These are phyloP conservation scores for Rhodotorula glutinis DNA, from an alignment of 1,284 basidiomycete genomes.

Conservation along the genomic window DNA sequence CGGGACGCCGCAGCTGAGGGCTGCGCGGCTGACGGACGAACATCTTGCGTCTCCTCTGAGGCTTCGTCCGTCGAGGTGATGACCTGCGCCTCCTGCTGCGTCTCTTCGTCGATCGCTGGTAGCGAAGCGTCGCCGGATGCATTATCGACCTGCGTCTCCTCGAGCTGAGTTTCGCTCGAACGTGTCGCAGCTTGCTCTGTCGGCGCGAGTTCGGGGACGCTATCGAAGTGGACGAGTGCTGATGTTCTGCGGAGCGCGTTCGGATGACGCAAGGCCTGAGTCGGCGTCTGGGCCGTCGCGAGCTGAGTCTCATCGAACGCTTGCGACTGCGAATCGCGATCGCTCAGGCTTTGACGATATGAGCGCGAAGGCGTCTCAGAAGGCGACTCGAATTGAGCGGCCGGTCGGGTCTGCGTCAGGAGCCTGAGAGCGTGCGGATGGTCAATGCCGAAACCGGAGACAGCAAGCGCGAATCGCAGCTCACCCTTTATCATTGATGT, in stretches of 20 bases:
- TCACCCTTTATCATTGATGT: conserved; percentile 40
- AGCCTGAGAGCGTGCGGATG: conserved; percentile 7
- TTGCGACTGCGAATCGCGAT: conserved; percentile 25
- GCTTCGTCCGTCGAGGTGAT: no score
- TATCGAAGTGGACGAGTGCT: conserved; percentile 11
- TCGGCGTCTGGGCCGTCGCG: conserved; percentile 25
- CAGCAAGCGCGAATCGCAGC: neutral
- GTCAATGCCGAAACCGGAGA: no score
- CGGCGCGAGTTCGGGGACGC: neutral
- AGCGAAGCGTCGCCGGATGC: no score
- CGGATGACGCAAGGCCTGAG: conserved; percentile 14
- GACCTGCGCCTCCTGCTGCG: no score
- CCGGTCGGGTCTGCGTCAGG: conserved; percentile 38
- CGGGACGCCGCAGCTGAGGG: neutral
- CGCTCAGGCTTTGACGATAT: conserved; percentile 16
- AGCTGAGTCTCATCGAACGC: conserved; percentile 29
- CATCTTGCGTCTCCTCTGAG: conserved; percentile 9
- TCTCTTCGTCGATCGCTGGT: no score
- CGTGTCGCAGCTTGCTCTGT: conserved; percentile 2
- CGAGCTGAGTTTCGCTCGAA: neutral
- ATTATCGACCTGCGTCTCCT: conserved; percentile 17
- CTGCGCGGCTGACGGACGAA: conserved; percentile 26
- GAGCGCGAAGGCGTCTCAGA: conserved; percentile 19
- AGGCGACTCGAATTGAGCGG: conserved; percentile 32
- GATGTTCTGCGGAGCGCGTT: conserved; percentile 17